Percentiles rank a stretch among this genome's conserved stretches.
Evolutionary conservation across 2,329 filamentous ascomycete genomes (phyloP).

Genomic region (Cadophora malorum): DNA sequence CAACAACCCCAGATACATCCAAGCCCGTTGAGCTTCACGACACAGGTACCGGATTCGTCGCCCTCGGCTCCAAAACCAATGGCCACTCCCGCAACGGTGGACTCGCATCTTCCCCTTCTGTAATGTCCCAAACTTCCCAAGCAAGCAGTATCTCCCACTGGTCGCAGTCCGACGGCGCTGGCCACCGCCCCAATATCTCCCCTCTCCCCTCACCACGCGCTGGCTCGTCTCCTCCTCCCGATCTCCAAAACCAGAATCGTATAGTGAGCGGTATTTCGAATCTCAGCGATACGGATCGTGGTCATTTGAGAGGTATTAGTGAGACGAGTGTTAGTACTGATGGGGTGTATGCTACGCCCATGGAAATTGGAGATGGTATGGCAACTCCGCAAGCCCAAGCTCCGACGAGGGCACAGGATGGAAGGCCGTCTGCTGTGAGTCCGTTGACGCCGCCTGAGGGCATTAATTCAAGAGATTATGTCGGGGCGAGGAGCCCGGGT

Average conservation of each 20-base stretch:
- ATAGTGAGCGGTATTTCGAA: slow-evolving; percentile 30
- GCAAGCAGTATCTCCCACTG: slow-evolving; percentile 27
- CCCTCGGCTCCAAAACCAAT: slow-evolving; percentile 28
- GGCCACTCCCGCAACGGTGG: slow-evolving; percentile 10
- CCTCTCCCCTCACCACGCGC: slow-evolving; percentile 25
- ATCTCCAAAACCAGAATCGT: slow-evolving; percentile 8
- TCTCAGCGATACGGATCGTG: slow-evolving; percentile 33
- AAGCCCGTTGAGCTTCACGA: slow-evolving; percentile 36
- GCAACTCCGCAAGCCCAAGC: neutral
- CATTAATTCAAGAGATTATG: slow-evolving; percentile 32
- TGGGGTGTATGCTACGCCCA: slow-evolving; percentile 26
- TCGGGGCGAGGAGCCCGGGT: slow-evolving; percentile 7
- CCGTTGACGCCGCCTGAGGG: slow-evolving; percentile 35
- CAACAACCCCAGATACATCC: slow-evolving; percentile 37
- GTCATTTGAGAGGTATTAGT: slow-evolving; percentile 39
- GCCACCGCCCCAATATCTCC: slow-evolving; percentile 25
- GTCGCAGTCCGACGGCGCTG: slow-evolving; percentile 16
- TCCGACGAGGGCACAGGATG: neutral
- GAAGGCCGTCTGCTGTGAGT: slow-evolving; percentile 11
- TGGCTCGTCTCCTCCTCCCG: slow-evolving; percentile 30
- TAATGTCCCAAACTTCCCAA: slow-evolving; percentile 35
- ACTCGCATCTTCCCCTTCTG: slow-evolving; percentile 21
- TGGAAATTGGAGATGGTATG: neutral
- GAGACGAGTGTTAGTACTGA: slow-evolving; percentile 40
- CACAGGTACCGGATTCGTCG: slow-evolving; percentile 31